phyloP scores from a whole-genome alignment of 2,329 filamentous ascomycete genomes.

The Monilinia fructicola region DNA sequence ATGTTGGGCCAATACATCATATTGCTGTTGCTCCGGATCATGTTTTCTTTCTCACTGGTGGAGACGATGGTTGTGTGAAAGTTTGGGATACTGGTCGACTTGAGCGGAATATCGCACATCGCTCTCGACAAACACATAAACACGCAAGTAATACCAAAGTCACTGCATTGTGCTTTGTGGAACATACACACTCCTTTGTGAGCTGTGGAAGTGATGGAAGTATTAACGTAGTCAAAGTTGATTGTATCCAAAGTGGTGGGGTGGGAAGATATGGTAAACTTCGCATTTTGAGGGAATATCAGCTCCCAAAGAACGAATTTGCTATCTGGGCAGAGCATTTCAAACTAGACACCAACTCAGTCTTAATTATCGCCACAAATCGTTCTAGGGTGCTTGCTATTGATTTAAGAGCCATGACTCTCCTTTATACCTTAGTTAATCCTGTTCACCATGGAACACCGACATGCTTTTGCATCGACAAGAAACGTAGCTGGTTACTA shows the following conservation, averaged over 20 bases:
- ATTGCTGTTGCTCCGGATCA: slow-evolving; percentile 86
- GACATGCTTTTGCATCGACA: slow-evolving; percentile 87
- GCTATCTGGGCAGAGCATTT: slow-evolving; percentile 93
- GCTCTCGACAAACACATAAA: slow-evolving; percentile 81
- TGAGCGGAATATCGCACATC: slow-evolving; percentile 86
- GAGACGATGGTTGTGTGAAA: slow-evolving; percentile 86
- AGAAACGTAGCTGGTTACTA: slow-evolving; percentile 84
- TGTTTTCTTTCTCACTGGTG: slow-evolving; percentile 89
- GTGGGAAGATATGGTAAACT: slow-evolving; percentile 77
- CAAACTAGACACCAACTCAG: slow-evolving; percentile 76
- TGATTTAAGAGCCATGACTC: slow-evolving; percentile 81
- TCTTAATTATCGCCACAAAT: slow-evolving; percentile 83
- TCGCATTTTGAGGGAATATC: slow-evolving; percentile 74
- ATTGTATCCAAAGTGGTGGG: slow-evolving; percentile 56
- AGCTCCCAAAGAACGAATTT: slow-evolving; percentile 70
- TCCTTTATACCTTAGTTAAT: slow-evolving; percentile 78
- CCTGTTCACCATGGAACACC: slow-evolving; percentile 89
- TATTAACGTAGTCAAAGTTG: slow-evolving; percentile 77
- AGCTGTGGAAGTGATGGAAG: slow-evolving; percentile 88
- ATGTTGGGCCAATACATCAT: slow-evolving; percentile 77
- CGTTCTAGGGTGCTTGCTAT: slow-evolving; percentile 79
- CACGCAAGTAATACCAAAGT: slow-evolving; percentile 72
- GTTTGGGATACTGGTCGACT: slow-evolving; percentile 90
- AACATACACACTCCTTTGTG: slow-evolving; percentile 90
- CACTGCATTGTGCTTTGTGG: slow-evolving; percentile 83